A percentile compares a stretch with the other conserved stretches of the same genome.
phyloP scores from a whole-genome alignment of 2,329 filamentous ascomycete genomes.

The Microsporum canis region DNA sequence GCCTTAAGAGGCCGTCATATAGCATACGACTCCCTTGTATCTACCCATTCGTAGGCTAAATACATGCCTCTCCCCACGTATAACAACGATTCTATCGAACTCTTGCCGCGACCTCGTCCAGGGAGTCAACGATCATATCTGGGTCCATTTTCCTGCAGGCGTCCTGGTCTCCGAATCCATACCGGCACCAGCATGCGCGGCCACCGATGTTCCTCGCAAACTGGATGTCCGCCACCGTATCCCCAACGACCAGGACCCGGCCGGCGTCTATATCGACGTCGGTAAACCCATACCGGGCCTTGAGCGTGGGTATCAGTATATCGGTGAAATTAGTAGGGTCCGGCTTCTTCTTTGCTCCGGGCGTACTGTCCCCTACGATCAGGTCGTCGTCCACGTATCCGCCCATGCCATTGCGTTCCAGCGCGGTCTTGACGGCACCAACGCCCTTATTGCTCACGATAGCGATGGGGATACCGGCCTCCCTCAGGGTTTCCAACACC shows the following conservation, averaged over 20 bases:
- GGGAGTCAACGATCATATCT: slow-evolving; percentile 7
- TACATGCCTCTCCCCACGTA: neutral
- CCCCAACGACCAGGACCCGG: slow-evolving; percentile 8
- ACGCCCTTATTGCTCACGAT: slow-evolving; percentile 12
- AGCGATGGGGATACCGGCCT: neutral
- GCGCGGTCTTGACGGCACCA: slow-evolving; percentile 7
- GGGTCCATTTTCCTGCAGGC: slow-evolving; percentile 6
- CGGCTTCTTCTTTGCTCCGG: slow-evolving; percentile 8
- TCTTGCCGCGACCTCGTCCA: slow-evolving; percentile 2
- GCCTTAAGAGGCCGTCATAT: neutral
- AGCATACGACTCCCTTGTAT: neutral
- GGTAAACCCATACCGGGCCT: neutral
- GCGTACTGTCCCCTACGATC: slow-evolving; percentile 10
- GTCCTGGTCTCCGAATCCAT: slow-evolving; percentile 10
- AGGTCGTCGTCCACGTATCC: slow-evolving; percentile 5
- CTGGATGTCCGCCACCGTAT: slow-evolving; percentile 11
- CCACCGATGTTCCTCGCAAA: slow-evolving; percentile 10
- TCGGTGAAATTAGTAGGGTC: slow-evolving; percentile 9
- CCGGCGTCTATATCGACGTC: neutral
- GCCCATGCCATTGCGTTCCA: slow-evolving; percentile 6
- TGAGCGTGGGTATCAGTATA: slow-evolving; percentile 8
- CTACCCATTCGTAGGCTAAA: neutral
- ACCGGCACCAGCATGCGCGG: slow-evolving; percentile 9
- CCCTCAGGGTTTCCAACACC: slow-evolving; percentile 4
- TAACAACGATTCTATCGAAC: neutral